These are phyloP conservation scores for Rhodotorula sphaerocarpa DNA, from an alignment of 768 basidiomycete genomes.

Conservation along the genomic window DNA sequence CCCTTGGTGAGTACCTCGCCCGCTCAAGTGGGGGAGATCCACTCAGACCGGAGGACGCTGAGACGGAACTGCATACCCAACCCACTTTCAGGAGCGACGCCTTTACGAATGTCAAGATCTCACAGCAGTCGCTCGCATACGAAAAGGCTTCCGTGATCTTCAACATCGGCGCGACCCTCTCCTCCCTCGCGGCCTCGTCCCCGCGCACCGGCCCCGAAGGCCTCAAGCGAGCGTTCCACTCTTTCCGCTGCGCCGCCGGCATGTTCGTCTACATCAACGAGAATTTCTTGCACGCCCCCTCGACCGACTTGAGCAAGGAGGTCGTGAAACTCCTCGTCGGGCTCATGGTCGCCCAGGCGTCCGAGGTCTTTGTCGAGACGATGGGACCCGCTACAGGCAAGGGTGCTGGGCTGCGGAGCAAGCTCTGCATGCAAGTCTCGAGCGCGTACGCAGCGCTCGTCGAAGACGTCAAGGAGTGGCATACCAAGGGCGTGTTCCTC, in stretches of 20 bases:
- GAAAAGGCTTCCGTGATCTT: slow-evolving; percentile 97
- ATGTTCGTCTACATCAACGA: slow-evolving; percentile 99
- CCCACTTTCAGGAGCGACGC: slow-evolving; percentile 63
- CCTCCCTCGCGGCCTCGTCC: slow-evolving; percentile 76
- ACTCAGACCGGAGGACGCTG: no score
- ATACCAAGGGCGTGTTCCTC: slow-evolving; percentile 92
- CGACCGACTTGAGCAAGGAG: slow-evolving; percentile 85
- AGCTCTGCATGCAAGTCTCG: slow-evolving; percentile 75
- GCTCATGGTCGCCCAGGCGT: slow-evolving; percentile 85
- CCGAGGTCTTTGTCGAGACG: slow-evolving; percentile 83
- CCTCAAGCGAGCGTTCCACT: slow-evolving; percentile 84
- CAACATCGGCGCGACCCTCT: slow-evolving; percentile 89
- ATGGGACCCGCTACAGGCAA: slow-evolving; percentile 66
- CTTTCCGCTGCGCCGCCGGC: slow-evolving; percentile 78
- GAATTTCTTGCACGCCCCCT: slow-evolving; percentile 96
- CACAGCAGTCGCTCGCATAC: slow-evolving; percentile 91
- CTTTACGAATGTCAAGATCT: slow-evolving; percentile 80
- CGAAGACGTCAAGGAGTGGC: slow-evolving; percentile 93
- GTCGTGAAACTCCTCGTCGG: slow-evolving; percentile 85
- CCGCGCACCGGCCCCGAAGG: slow-evolving; percentile 83
- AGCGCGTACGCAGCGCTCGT: slow-evolving; percentile 68
- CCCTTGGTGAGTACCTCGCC: slow-evolving; percentile 53
- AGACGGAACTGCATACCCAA: no score
- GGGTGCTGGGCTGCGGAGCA: slow-evolving; percentile 67
- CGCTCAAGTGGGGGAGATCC: neutral